Base-by-base conservation (phyloP, 345 rosid genomes). In the Bruguiera parviflora region DNA sequence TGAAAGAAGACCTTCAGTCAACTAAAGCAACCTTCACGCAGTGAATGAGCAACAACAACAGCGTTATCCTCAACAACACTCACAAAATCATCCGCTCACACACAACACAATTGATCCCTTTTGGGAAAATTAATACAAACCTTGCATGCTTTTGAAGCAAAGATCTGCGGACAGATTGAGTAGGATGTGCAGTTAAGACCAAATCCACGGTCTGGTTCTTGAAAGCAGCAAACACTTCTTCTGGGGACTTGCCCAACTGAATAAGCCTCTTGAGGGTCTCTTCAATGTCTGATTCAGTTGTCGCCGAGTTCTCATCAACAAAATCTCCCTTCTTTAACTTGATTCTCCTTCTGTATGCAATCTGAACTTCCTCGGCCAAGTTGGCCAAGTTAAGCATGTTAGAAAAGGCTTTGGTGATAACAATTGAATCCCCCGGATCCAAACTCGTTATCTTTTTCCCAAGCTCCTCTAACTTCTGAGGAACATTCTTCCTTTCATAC, bases 141-240 rank as follows among this genome's bases (percentile, higher is more conserved):
- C 99, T 90, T 56, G 83, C 96, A 69, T 92, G 97, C 82, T 95
- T 95, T 83, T 95, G 97, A 79, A 95, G 99, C 81, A 95, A 67
- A 19, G 80, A 76, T 58, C 80, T 56, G 2, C 80, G 72, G 52
- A 76, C 75, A 11, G 80, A 76, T 58, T 76, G 80, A 33, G 80
- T 76, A 27, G 80, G 80, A 71, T 76, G 80, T n/a, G 80, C 80
- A 46, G 76, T 76, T 4, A 76, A 63, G 72, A 76, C 79, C 65
- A 71, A 58, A 28, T 76, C 79, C 59, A 76, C 79, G 25, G 75
- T 76, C 69, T 76, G 79, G 61, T 71, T 76, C 65, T 76, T 76
- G 43, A 76, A 43, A 33, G 79, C 79, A 61, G 71, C 75, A 62
- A 76, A 67, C 13, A 76, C 69, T 71, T 76, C 75, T 27, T 76